A percentile compares a stretch with the other conserved stretches of the same genome.
These are phyloP conservation scores for Eudorina sp. DNA, from an alignment of 139 green algal species.

Conservation along the genomic window DNA sequence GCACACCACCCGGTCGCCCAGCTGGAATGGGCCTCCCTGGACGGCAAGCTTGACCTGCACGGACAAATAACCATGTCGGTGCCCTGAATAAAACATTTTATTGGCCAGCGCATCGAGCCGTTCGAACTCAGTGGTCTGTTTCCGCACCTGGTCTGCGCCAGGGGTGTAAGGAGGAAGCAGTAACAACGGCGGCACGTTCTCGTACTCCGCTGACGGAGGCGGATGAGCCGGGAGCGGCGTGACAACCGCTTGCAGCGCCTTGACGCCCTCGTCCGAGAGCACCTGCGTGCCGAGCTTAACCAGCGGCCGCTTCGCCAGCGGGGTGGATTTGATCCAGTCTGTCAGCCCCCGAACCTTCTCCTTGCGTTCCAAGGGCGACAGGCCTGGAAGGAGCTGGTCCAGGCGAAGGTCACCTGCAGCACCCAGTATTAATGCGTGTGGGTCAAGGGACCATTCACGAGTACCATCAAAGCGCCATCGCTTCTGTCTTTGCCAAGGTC, in stretches of 20 bases:
- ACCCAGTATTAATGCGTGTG: too few species aligned
- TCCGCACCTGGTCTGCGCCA: conserved; percentile 47
- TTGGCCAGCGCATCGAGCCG: too few species aligned
- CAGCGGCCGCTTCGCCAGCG: conserved; percentile 77
- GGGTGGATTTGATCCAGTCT: conserved; percentile 80
- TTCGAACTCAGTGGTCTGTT: too few species aligned
- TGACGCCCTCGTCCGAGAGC: conserved; percentile 82
- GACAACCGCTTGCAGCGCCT: conserved; percentile 71
- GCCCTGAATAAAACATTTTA: too few species aligned
- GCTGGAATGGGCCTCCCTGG: conserved; percentile 81
- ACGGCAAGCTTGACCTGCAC: conserved; percentile 57
- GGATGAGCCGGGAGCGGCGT: neutral
- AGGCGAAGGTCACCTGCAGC: conserved; percentile 17
- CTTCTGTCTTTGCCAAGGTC: too few species aligned
- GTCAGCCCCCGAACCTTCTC: conserved; percentile 49
- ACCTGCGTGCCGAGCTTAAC: conserved; percentile 74
- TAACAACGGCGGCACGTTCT: conserved; percentile 82
- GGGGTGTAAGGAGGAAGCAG: conserved; percentile 82
- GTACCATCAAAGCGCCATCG: too few species aligned
- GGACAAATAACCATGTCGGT: neutral
- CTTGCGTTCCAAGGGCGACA: conserved; percentile 27
- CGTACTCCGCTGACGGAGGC: conserved; percentile 71
- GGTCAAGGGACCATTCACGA: too few species aligned
- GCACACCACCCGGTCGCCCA: conserved; percentile 86
- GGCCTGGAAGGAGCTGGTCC: conserved; percentile 12